Percentiles rank a stretch among this genome's conserved stretches.
Conservation (phyloP, 2,329 filamentous ascomycete genomes). For the Cladosporium phlei region DNA sequence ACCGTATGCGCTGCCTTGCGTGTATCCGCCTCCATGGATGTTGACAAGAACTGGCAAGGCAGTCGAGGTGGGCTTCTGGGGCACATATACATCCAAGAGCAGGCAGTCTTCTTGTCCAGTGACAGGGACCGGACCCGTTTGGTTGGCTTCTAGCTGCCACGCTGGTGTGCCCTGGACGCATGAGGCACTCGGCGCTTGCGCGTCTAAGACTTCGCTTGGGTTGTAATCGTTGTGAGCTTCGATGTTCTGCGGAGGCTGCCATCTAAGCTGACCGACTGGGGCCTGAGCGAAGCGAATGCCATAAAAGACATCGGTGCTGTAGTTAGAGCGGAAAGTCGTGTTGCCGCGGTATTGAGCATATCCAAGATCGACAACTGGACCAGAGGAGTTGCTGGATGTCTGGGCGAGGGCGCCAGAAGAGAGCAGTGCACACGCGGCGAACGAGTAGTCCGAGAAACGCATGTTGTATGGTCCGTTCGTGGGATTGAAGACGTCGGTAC, state of each 20-base stretch:
- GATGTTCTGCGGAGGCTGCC: slow-evolving; percentile 30
- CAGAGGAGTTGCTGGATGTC: slow-evolving; percentile 2
- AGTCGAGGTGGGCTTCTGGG: slow-evolving; percentile 28
- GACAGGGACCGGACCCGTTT: neutral
- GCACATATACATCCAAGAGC: slow-evolving; percentile 38
- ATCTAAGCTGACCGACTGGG: slow-evolving; percentile 29
- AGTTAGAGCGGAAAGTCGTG: slow-evolving; percentile 1
- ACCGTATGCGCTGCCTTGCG: slow-evolving; percentile 19
- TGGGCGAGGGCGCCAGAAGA: neutral
- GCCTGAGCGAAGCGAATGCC: slow-evolving; percentile 28
- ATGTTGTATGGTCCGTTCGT: too few species aligned
- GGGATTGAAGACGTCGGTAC: too few species aligned
- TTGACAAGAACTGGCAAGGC: slow-evolving; percentile 29
- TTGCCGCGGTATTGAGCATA: slow-evolving; percentile 12
- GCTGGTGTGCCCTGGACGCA: slow-evolving; percentile 10
- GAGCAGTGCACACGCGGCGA: neutral
- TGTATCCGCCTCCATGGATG: slow-evolving; percentile 38
- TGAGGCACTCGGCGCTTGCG: slow-evolving; percentile 13
- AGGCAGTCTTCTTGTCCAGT: slow-evolving; percentile 36
- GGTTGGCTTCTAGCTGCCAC: slow-evolving; percentile 2
- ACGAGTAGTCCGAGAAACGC: neutral
- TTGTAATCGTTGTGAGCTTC: slow-evolving; percentile 21
- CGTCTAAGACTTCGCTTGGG: slow-evolving; percentile 22
- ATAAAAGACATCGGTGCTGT: slow-evolving; percentile 8
- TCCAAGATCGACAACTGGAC: slow-evolving; percentile 4